phyloP scores from a whole-genome alignment of 208 protist genomes.

The Vickermania spadyakhi region DNA sequence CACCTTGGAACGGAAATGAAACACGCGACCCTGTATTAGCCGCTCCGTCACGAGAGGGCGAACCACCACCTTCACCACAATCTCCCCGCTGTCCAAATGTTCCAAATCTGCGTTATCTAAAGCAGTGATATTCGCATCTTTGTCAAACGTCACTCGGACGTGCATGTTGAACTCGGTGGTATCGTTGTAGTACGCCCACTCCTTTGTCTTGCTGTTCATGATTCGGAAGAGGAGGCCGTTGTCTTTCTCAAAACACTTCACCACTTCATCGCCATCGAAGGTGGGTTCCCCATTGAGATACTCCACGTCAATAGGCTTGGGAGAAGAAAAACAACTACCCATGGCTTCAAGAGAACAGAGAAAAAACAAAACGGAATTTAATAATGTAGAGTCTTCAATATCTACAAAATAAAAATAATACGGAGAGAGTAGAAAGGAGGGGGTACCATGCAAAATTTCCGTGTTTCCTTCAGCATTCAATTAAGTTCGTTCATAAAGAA shows the following conservation, averaged over 20 bases:
- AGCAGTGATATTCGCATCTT: conserved; percentile 65
- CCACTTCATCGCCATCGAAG: conserved; percentile 31
- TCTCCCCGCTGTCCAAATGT: conserved; percentile 26
- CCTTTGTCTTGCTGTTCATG: conserved; percentile 36
- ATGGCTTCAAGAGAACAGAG: conserved; percentile 21
- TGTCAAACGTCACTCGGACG: conserved; percentile 58
- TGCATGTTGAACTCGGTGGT: conserved; percentile 77
- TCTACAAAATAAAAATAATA: too few relatives aligned
- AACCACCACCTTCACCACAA: conserved; percentile 37
- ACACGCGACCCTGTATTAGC: conserved; percentile 59
- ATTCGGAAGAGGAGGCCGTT: conserved; percentile 67
- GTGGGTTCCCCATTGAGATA: conserved; percentile 36
- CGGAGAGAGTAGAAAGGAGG: too few relatives aligned
- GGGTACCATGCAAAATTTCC: too few relatives aligned
- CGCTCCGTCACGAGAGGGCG: conserved; percentile 44
- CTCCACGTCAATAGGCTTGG: conserved; percentile 1
- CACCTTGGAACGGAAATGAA: conserved; percentile 56
- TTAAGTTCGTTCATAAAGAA: too few relatives aligned
- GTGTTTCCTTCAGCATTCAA: too few relatives aligned
- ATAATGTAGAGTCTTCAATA: too few relatives aligned
- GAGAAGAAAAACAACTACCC: conserved; percentile 35
- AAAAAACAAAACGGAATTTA: conserved; percentile 10
- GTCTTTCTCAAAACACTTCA: conserved; percentile 27
- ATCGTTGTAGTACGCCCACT: conserved; percentile 76
- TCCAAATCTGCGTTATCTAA: conserved; percentile 57